Conservation (phyloP, 495 filamentous ascomycete species). For the Aspergillus kassunensis region DNA sequence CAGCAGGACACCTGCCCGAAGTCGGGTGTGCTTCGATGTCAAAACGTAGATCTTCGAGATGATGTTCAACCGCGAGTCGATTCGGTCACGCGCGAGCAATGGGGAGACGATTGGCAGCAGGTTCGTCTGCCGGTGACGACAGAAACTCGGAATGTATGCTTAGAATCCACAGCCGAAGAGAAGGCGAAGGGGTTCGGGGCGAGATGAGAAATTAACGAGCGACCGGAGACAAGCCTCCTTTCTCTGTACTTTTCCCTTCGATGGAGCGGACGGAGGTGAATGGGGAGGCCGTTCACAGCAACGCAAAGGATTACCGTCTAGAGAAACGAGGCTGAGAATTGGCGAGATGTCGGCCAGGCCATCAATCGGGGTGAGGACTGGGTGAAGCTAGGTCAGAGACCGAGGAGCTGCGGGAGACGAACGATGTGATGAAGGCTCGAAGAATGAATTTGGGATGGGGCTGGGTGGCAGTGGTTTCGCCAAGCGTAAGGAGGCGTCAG, state of each 20-base stretch:
- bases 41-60: neutral
- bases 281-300: conserved; percentile 26
- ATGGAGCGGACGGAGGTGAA: conserved; percentile 23
- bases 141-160: neutral
- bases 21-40: conserved; percentile 3
- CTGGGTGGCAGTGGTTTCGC: conserved; percentile 35
- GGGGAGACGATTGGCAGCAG: neutral
- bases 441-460: conserved; percentile 34
- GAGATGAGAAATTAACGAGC: conserved; percentile 37
- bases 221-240: conserved; percentile 50
- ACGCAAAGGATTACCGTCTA: conserved; percentile 28
- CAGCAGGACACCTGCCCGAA: conserved; percentile 17
- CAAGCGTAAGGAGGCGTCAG: conserved; percentile 44
- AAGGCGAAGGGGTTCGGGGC: conserved; percentile 7
- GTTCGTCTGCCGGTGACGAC: neutral
- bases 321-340: conserved; percentile 24
- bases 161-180: conserved; percentile 8
- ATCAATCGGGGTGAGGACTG: conserved; percentile 24
- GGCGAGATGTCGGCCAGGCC: conserved; percentile 16
- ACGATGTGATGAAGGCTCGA: conserved; percentile 23
- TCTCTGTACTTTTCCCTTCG: conserved; percentile 36
- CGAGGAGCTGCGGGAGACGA: conserved; percentile 19
- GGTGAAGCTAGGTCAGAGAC: conserved; percentile 19
- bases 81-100: conserved; percentile 15
- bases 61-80: conserved; percentile 1